Conservation (phyloP, 345 rosid species). For the Hevea brasiliensis region DNA sequence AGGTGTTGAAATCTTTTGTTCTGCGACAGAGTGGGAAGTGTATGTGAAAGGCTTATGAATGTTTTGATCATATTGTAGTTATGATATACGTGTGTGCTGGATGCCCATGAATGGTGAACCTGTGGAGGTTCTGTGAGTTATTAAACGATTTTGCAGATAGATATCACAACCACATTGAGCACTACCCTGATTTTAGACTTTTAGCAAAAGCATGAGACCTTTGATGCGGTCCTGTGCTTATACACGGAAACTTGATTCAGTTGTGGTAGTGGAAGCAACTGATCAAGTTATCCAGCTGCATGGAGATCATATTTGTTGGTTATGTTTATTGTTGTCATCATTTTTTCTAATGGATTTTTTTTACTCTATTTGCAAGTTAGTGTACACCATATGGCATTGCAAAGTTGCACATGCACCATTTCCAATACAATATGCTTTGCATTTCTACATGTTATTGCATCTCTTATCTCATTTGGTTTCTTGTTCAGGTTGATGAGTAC, state of each 20-base stretch:
- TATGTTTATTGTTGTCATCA: background rate
- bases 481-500: constrained; percentile 82
- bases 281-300: background rate
- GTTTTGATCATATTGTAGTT: background rate
- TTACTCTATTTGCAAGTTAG: background rate
- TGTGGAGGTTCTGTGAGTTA: background rate
- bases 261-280: background rate
- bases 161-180: too few relatives aligned
- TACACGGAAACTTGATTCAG: background rate
- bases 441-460: background rate
- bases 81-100: background rate
- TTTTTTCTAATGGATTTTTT: background rate
- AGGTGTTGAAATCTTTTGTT: background rate
- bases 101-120: background rate
- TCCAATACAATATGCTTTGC: background rate
- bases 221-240: background rate
- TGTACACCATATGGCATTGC: background rate
- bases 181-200: too few relatives aligned
- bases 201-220: background rate
- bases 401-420: background rate
- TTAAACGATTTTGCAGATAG: too few relatives aligned
- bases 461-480: background rate
- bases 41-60: background rate
- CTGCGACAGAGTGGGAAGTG: background rate
- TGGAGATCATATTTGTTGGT: background rate